Conservation (phyloP, 2,329 filamentous ascomycete species). For the Fusarium multiceps region DNA sequence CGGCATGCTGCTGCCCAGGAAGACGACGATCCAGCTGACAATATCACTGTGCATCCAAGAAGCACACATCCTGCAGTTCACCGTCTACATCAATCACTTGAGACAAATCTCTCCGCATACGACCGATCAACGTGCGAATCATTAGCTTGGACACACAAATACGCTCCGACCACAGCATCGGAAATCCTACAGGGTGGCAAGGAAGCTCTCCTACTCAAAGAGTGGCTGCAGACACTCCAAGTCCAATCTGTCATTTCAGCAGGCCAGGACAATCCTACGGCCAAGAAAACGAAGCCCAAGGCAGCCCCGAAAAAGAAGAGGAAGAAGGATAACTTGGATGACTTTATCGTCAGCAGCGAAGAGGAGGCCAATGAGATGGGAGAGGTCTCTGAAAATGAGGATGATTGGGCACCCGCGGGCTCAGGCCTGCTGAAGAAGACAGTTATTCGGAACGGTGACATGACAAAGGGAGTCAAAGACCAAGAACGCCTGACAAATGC, state of each 20-base stretch:
- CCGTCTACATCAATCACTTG: constrained; percentile 69
- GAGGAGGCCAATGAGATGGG: constrained; percentile 78
- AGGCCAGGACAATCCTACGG: constrained; percentile 48
- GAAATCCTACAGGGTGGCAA: constrained; percentile 81
- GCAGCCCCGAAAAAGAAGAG: constrained; percentile 67
- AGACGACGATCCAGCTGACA: constrained; percentile 50
- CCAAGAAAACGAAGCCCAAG: constrained; percentile 48
- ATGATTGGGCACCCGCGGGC: constrained; percentile 56
- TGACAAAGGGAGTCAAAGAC: constrained; percentile 55
- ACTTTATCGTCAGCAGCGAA: constrained; percentile 82
- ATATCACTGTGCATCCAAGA: constrained; percentile 44
- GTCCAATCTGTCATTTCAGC: constrained; percentile 81
- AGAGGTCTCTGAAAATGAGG: constrained; percentile 72
- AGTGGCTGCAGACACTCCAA: constrained; percentile 83
- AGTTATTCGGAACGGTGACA: constrained; percentile 61
- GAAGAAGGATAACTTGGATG: constrained; percentile 80
- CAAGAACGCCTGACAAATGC: constrained; percentile 72
- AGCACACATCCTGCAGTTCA: constrained; percentile 67
- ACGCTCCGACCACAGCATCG: constrained; percentile 74
- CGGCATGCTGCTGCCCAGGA: constrained; percentile 5
- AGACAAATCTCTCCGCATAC: constrained; percentile 77
- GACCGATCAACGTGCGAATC: constrained; percentile 82
- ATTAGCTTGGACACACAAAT: constrained; percentile 83
- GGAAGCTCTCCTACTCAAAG: constrained; percentile 76
- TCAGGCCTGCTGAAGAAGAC: constrained; percentile 61